Conservation (phyloP, 179 eudicot genomes). For the Camellia oleifera region DNA sequence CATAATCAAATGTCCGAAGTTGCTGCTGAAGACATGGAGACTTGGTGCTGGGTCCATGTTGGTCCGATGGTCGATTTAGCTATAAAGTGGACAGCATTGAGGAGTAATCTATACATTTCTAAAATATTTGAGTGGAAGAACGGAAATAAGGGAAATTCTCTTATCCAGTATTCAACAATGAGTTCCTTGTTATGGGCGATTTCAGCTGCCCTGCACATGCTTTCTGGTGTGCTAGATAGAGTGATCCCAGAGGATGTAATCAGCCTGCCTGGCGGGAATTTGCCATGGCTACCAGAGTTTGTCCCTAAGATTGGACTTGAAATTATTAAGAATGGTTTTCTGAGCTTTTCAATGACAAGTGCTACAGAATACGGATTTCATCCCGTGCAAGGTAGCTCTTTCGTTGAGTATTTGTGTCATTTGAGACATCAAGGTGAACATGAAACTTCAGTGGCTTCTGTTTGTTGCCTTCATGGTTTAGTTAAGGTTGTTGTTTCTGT, state of each 20-base stretch:
- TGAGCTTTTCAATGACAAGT: conserved; percentile 32
- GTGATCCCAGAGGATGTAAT: conserved; percentile 52
- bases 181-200: conserved; percentile 62
- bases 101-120: conserved; percentile 33
- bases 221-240: conserved; percentile 54
- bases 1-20: conserved; percentile 23
- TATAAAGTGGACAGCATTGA: conserved; percentile 57
- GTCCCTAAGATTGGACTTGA: conserved; percentile 56
- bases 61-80: conserved; percentile 74
- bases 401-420: conserved; percentile 46
- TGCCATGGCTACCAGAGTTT: conserved; percentile 64
- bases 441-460: conserved; percentile 63
- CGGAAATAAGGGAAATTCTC: conserved; percentile 20
- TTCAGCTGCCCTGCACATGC: conserved; percentile 66
- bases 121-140: conserved; percentile 31
- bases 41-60: conserved; percentile 73
- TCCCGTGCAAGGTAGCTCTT: conserved; percentile 28
- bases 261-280: conserved; percentile 25
- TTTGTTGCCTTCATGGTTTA: conserved; percentile 62
- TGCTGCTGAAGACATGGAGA: conserved; percentile 35
- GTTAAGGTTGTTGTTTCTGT: conserved; percentile 47
- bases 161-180: conserved; percentile 16
- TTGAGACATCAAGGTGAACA: conserved; percentile 47
- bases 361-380: conserved; percentile 19
- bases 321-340: conserved; percentile 45